phyloP scores from a whole-genome alignment of 2,329 filamentous ascomycete species.

The Fragosphaeria purpurea region DNA sequence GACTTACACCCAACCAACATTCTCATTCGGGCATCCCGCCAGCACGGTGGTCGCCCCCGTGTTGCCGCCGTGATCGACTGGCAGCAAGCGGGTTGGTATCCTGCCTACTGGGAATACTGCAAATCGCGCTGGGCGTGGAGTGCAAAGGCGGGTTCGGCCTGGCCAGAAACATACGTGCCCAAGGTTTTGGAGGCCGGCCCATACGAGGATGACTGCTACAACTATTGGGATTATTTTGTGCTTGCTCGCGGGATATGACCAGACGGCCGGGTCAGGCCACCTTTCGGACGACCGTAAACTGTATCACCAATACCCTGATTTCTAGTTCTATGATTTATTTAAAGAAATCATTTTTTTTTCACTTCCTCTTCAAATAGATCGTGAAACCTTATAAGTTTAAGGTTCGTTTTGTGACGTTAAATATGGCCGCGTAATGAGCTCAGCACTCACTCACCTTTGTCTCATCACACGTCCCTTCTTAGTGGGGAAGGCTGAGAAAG shows the following conservation, averaged over 20 bases:
- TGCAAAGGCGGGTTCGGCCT: not conserved
- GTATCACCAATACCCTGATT: not conserved
- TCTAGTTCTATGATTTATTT: too few relatives aligned
- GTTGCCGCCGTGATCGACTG: conserved; percentile 23
- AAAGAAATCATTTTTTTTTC: too few relatives aligned
- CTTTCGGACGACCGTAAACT: not conserved
- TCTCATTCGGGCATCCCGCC: conserved; percentile 15
- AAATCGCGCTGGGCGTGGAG: conserved; percentile 12
- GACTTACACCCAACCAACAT: conserved; percentile 25
- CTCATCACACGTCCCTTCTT: too few relatives aligned
- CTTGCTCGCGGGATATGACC: not conserved
- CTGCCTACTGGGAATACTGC: conserved; percentile 25
- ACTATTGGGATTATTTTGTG: conserved; percentile 1
- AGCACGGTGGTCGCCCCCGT: conserved; percentile 10
- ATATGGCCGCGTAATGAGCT: too few relatives aligned
- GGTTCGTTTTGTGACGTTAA: too few relatives aligned
- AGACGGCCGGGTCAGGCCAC: not conserved
- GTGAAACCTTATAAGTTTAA: too few relatives aligned
- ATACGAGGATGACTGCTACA: not conserved
- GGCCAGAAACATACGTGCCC: not conserved
- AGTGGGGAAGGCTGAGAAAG: too few relatives aligned
- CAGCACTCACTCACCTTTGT: too few relatives aligned
- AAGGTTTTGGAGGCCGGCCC: not conserved
- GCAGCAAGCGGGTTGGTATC: conserved; percentile 25
- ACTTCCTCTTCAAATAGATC: too few relatives aligned